Evolutionary conservation across 441 rosid genomes (phyloP), one percentile per base, ranked within the genome.

Genomic region (Croton laevigatus): DNA sequence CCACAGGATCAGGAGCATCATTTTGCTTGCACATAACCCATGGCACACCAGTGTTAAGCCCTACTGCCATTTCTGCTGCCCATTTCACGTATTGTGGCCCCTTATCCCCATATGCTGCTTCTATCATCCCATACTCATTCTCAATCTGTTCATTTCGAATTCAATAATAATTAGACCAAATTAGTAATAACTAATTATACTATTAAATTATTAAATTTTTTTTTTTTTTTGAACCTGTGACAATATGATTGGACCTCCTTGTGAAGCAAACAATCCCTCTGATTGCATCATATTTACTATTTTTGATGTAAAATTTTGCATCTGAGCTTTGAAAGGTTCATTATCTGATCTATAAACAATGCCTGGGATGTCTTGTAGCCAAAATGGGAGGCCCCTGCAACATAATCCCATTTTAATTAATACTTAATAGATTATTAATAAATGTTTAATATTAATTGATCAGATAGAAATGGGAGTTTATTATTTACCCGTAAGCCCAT

Each of bases 1-100:
- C 97, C 88, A 94, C 81, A 6, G 95, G 89, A 72, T 85, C 84
- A 46, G 96, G 96, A 72, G 94, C 97, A 73, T 93, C 93, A 71
- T 80, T 73, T 82, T 93, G 96, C 79, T 88, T 91, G 80, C 97
- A 89, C 97, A 93, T 93, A 49, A 87, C 85, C 97, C 97, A 93
- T 32, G 98, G 98, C 42, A 88, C 94, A 10, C 96, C 97, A n/a
- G 97, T 87, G 1, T 89, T 73, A 69, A 88, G 88, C 6, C 83
- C 93, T 16, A 86, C 89, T 0, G 91, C 93, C 89, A 91, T 64
- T 66, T 75, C 65, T 19, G 94, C 96, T 3, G 97, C 91, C 97
- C 98, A 93, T 8, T 75, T 77, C 34, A 91, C 83, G 49, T 91
- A 93, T 1, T 72, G 22, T 19, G 77, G 76, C 38, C 98, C 97